Base-by-base conservation (phyloP, 805 yeast species). In the Candida awuae region DNA sequence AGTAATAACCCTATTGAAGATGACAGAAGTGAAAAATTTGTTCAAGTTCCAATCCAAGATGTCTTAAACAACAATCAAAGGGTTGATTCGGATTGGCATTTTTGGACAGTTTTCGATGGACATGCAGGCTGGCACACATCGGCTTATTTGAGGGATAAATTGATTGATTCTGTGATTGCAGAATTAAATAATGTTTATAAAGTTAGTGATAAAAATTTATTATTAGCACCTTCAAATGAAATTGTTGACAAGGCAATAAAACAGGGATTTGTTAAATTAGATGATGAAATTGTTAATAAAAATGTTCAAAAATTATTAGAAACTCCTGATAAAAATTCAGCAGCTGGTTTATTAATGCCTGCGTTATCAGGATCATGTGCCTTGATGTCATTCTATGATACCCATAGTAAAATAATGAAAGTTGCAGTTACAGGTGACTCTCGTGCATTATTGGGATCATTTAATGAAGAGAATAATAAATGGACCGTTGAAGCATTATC, bases 401-500 rank as follows among this genome's bases (percentile, higher is more conserved):
- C 95, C 1, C 71, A 73, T 37, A 67, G 85, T 18, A 71, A 76
- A 39, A 62, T 71, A 22, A 69, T 92, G 50, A 80, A 85, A 48
- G 94, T 92, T 26, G 97, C 98, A 0, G 94, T 90, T 6, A 78
- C 97, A 0, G 98, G 98, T 36, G 98, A 92, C 57, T 88, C 97
- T 0, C 70, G 98, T 45, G 97, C 96, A 0, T 72, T 92, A 16
- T 66, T 90, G 29, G 95, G 96, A 7, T 75, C 84, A 1, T 66
- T 78, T 38, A 69, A 73, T 42, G 75, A 68, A 28, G 59, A 66
- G 15, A 84, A 83, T 43, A 67, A 70, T 36, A 41, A 52, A 32
- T 92, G 97, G 97, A 80, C 88, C 1, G 96, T 92, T 4, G 73
- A 75, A 44, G 86, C 94, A 8, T 70, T 92, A 41, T 77, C 90